phyloP scores from a whole-genome alignment of 106 monocot genomes.

The Dioscorea zingiberensis region DNA sequence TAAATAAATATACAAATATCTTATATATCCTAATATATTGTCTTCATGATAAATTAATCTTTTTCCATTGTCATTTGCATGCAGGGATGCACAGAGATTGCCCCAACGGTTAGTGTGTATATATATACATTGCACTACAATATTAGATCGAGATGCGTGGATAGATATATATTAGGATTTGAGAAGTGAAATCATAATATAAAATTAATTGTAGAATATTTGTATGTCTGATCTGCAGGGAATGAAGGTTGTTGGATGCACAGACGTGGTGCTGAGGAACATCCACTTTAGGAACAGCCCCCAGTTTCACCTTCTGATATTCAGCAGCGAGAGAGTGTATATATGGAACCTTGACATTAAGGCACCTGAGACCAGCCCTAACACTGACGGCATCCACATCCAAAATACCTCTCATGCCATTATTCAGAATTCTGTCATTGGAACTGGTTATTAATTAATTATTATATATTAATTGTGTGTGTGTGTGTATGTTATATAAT shows the following conservation, averaged over 20 bases:
- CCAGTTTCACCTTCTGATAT: neutral
- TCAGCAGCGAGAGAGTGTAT: neutral
- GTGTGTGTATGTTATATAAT: slow-evolving; percentile 1
- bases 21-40: too few species aligned
- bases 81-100: too few species aligned
- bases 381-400: slow-evolving; percentile 9
- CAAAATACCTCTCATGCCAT: neutral
- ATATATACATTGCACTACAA: too few species aligned
- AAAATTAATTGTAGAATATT: too few species aligned
- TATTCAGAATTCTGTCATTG: neutral
- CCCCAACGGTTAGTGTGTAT: too few species aligned
- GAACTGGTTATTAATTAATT: neutral
- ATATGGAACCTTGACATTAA: neutral
- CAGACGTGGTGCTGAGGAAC: neutral
- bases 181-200: too few species aligned
- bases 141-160: too few species aligned
- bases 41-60: too few species aligned
- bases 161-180: too few species aligned
- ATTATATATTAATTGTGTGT: too few species aligned
- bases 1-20: too few species aligned
- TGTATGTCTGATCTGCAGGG: neutral
- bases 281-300: neutral
- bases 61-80: too few species aligned
- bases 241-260: neutral
- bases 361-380: slow-evolving; percentile 5